Base-by-base conservation (phyloP, 805 yeast genomes). In the Zygotorulaspora chibaensis region DNA sequence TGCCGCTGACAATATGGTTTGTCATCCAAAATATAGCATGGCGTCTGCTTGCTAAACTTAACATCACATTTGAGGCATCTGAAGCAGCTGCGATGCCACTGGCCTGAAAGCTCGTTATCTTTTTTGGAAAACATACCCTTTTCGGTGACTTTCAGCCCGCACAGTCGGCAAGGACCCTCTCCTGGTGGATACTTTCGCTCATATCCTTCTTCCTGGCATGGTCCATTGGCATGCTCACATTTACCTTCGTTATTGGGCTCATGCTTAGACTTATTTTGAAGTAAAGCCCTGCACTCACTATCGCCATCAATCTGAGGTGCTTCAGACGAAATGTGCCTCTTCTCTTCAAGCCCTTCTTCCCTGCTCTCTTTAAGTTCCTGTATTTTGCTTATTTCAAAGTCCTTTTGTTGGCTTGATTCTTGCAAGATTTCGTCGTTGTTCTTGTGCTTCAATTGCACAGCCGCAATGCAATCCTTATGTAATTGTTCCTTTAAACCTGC, bases 71-170 rank as follows among this genome's bases (percentile, higher is more conserved):
- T 65, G 15, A 73, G 67, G 70, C 99, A 93, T 11, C 70, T 69
- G 71, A 93, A 91, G 62, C 99, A 93, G 12, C 73, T 66, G 33
- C 95, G 74, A 62, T 93, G 99, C 98, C 98, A 93, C 62, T 89
- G 91, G 0, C 97, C 98, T 1, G 87, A 77, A 38, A 85, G 68
- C 58, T 83, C 89, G n/a, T 83, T 54, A 6, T 47, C 85, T 45
- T 85, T 86, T 55, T 82, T 84, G n/a, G 96, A 87, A 66, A 81
- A 84, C 15, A 91, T 84, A 0, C 93, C 74, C 58, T 83, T 87
- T 1, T 80, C 73, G 1, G 53, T 51, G 26, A 90, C 81, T n/a
- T 66, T 70, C 37, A 63, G 49, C 4, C 66, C 63, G 68, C 98
- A 91, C 28, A 76, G 72, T 47, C 97, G 79, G 63, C 98, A 91